Conservation (phyloP, 2,329 filamentous ascomycete genomes). For the Aplosporella prunicola region DNA sequence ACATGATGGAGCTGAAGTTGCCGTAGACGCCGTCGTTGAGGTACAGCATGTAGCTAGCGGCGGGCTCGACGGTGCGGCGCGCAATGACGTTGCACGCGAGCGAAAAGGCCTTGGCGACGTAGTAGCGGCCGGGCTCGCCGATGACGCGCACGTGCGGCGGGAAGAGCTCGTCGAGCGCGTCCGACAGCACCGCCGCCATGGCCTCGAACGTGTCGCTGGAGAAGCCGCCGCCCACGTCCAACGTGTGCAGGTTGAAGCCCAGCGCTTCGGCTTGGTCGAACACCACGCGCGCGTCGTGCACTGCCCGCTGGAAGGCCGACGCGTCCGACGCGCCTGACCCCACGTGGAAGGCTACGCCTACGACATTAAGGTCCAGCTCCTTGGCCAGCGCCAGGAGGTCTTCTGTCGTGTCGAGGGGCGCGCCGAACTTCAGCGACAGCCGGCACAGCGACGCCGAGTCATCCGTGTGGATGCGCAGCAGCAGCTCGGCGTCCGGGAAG, state of each 20-base stretch:
- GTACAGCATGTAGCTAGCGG: constrained; percentile 88
- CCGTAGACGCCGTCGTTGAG: constrained; percentile 96
- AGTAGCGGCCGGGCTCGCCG: constrained; percentile 93
- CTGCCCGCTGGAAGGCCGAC: constrained; percentile 81
- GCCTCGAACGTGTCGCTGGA: constrained; percentile 81
- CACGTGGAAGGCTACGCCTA: constrained; percentile 96
- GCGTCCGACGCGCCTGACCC: constrained; percentile 94
- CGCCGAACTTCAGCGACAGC: constrained; percentile 94
- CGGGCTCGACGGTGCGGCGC: constrained; percentile 67
- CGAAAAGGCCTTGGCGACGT: constrained; percentile 86
- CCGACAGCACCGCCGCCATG: constrained; percentile 73
- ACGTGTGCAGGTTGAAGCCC: constrained; percentile 73
- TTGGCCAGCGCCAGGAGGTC: constrained; percentile 71
- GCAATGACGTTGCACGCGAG: constrained; percentile 94
- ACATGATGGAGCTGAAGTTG: constrained; percentile 99
- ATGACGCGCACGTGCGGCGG: constrained; percentile 77
- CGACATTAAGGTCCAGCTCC: constrained; percentile 76
- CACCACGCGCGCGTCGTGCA: constrained; percentile 76
- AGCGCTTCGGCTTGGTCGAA: constrained; percentile 73
- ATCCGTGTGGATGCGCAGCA: constrained; percentile 89
- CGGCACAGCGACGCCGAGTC: constrained; percentile 91
- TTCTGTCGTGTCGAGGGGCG: constrained; percentile 71
- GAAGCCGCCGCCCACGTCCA: constrained; percentile 94
- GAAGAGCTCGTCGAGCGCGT: constrained; percentile 80
- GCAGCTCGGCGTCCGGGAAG: constrained; percentile 81